These are phyloP conservation scores for Plasmodium blacklocki DNA, from an alignment of 169 alveolate genomes.

Conservation along the genomic window DNA sequence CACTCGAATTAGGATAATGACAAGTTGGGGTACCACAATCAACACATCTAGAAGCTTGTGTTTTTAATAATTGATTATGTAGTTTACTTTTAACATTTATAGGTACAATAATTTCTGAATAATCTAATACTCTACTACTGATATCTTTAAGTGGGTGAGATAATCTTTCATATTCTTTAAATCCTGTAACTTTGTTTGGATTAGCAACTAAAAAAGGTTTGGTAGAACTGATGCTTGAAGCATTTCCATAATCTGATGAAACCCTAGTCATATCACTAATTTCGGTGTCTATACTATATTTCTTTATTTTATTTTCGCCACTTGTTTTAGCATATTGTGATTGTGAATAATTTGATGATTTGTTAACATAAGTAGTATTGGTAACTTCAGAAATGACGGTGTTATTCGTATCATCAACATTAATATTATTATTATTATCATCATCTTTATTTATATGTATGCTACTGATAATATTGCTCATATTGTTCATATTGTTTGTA, in stretches of 20 bases:
- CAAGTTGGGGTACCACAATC: conserved; percentile 87
- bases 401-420: not conserved
- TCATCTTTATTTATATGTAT: not conserved
- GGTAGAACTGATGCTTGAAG: not conserved
- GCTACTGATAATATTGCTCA: not conserved
- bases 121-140: conserved; percentile 72
- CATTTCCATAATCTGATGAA: conserved; percentile 1
- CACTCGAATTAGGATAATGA: conserved; percentile 81
- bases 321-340: not conserved
- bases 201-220: conserved; percentile 75
- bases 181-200: conserved; percentile 77
- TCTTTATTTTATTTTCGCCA: not conserved
- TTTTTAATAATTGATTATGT: conserved; percentile 76
- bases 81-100: conserved; percentile 67
- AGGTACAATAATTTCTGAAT: conserved; percentile 76
- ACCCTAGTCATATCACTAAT: not conserved
- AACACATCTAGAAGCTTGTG: conserved; percentile 85
- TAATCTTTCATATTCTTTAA: conserved; percentile 75
- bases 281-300: conserved; percentile 16
- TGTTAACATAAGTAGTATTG: not conserved
- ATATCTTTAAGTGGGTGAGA: conserved; percentile 74
- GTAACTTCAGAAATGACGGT: no score
- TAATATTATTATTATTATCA: not conserved
- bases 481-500: no score
- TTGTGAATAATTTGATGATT: no score